A percentile compares a stretch with the other conserved stretches of the same genome.
Evolutionary conservation across 345 rosid species (phyloP).

Genomic region (Pistacia vera): DNA sequence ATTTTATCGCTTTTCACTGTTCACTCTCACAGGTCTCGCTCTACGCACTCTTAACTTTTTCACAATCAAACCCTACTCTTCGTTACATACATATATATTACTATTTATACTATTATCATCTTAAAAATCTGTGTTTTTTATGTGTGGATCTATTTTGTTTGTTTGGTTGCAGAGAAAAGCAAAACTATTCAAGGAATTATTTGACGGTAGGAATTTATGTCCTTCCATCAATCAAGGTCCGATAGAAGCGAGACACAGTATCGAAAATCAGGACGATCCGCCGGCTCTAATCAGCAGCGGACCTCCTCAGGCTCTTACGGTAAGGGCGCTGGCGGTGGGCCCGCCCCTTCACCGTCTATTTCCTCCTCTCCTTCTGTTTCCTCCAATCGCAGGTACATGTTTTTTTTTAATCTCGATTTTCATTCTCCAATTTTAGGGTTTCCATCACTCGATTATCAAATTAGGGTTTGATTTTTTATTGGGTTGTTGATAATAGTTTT

Average conservation of each 20-base stretch:
- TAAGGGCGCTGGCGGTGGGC: slow-evolving; percentile 71
- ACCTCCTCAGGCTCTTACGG: slow-evolving; percentile 62
- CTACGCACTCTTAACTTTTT: background rate
- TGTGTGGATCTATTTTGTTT: slow-evolving; percentile 26
- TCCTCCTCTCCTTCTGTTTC: slow-evolving; percentile 35
- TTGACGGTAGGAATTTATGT: slow-evolving; percentile 66
- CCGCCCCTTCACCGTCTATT: slow-evolving; percentile 67
- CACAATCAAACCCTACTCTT: slow-evolving; percentile 19
- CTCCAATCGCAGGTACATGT: slow-evolving; percentile 61
- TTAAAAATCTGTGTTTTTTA: background rate
- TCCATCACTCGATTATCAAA: background rate
- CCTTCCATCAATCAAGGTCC: slow-evolving; percentile 94
- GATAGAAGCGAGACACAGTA: slow-evolving; percentile 74
- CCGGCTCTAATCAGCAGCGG: slow-evolving; percentile 72
- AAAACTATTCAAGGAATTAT: slow-evolving; percentile 21
- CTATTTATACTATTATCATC: background rate
- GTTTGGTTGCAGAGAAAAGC: slow-evolving; percentile 29
- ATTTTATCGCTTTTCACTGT: slow-evolving; percentile 27
- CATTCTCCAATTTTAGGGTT: background rate
- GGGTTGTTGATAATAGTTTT: slow-evolving; percentile 39
- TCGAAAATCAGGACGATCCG: slow-evolving; percentile 77
- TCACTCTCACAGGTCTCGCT: slow-evolving; percentile 30
- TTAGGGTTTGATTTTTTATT: slow-evolving; percentile 11
- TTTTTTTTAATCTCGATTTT: background rate
- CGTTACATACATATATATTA: background rate